Percentiles rank a stretch among this genome's conserved stretches.
Conservation (phyloP, 495 filamentous ascomycete species). For the Penicillium fimorum region DNA sequence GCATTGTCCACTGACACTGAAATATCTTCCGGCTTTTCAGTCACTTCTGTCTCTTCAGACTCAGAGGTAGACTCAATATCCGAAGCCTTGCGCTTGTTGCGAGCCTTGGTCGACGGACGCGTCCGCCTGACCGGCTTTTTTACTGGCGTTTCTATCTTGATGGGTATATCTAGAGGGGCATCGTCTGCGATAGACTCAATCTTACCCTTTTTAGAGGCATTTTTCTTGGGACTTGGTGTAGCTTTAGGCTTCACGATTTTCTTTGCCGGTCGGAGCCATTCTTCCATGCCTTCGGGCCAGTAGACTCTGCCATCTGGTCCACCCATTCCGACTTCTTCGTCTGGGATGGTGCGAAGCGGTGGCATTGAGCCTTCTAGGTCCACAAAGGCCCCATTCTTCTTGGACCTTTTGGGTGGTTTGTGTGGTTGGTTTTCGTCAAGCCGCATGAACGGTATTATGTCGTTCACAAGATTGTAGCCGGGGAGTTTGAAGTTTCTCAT, state of each 20-base stretch:
- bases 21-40: constrained; percentile 1
- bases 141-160: constrained; percentile 24
- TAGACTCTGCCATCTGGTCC: constrained; percentile 84
- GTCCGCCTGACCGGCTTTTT: constrained; percentile 27
- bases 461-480: constrained; percentile 69
- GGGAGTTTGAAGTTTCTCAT: constrained; percentile 85
- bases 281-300: constrained; percentile 86
- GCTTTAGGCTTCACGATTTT: constrained; percentile 61
- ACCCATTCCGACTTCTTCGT: constrained; percentile 83
- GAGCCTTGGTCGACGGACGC: constrained; percentile 24
- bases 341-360: constrained; percentile 47
- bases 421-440: constrained; percentile 72
- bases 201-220: constrained; percentile 25
- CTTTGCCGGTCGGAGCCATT: constrained; percentile 83
- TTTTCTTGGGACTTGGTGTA: constrained; percentile 24
- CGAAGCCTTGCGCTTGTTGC: constrained; percentile 38
- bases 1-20: constrained; percentile 16
- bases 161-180: constrained; percentile 17
- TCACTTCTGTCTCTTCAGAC: constrained; percentile 25
- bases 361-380: constrained; percentile 50
- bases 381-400: constrained; percentile 49
- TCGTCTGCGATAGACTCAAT: constrained; percentile 15
- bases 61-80: constrained; percentile 29
- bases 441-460: constrained; percentile 74
- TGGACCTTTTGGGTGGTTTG: constrained; percentile 48